Conservation (phyloP, 1,284 basidiomycete species). For the Leccinum griseonigrum region DNA sequence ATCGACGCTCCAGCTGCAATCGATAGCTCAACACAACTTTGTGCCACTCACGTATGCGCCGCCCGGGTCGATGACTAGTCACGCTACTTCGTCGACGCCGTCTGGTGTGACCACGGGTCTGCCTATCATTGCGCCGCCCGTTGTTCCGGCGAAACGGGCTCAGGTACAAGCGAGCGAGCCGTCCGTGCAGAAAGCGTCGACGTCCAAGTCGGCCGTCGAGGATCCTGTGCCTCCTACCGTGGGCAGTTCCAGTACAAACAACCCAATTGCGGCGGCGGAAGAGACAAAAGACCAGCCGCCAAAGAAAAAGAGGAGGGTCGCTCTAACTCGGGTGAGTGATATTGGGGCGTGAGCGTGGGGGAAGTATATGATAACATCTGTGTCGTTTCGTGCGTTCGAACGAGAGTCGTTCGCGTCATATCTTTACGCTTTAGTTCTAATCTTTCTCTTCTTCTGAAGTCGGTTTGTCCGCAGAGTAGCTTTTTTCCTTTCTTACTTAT, state of each 20-base stretch:
- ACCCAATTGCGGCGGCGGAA: constrained; percentile 15
- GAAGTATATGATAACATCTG: background rate
- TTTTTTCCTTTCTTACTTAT: background rate
- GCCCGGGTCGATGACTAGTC: constrained; percentile 13
- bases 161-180: constrained; percentile 38
- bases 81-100: constrained; percentile 37
- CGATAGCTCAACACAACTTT: constrained; percentile 81
- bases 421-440: constrained; percentile 17
- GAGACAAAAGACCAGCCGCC: constrained; percentile 48
- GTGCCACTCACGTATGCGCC: constrained; percentile 50
- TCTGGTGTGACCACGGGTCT: constrained; percentile 37
- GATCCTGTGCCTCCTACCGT: constrained; percentile 11
- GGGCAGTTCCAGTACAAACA: constrained; percentile 12
- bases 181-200: constrained; percentile 52
- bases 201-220: constrained; percentile 23
- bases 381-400: constrained; percentile 5
- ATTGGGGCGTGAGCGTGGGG: constrained; percentile 39
- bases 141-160: constrained; percentile 47
- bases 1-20: constrained; percentile 80
- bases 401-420: constrained; percentile 9
- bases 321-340: constrained; percentile 71
- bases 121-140: constrained; percentile 42
- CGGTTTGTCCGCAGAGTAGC: constrained; percentile 11
- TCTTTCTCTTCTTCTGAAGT: constrained; percentile 8
- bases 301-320: constrained; percentile 89